Percentiles rank a stretch among this genome's conserved stretches.
phyloP scores from a whole-genome alignment of 2,329 filamentous ascomycete genomes.

The Ophiostoma angusticollis region DNA sequence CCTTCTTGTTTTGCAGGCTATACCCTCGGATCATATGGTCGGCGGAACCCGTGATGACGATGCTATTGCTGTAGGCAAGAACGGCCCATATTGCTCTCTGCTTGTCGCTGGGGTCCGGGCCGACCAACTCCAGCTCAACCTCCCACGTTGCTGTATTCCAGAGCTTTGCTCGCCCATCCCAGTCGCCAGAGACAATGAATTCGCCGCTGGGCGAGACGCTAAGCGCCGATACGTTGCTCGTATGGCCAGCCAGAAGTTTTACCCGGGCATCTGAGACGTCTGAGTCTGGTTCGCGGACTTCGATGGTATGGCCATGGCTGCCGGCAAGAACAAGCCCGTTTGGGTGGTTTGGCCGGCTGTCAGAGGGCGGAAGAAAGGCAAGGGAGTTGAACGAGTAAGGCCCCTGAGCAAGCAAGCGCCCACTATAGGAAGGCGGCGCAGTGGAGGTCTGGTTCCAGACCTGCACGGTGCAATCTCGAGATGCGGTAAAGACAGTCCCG shows the following conservation, averaged over 20 bases:
- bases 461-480: slow-evolving; percentile 81
- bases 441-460: slow-evolving; percentile 58
- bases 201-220: slow-evolving; percentile 61
- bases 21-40: slow-evolving; percentile 85
- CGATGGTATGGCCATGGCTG: slow-evolving; percentile 85
- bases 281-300: slow-evolving; percentile 63
- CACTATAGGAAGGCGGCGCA: slow-evolving; percentile 57
- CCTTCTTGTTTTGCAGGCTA: slow-evolving; percentile 40
- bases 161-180: slow-evolving; percentile 78
- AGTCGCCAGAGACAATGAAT: slow-evolving; percentile 80
- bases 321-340: slow-evolving; percentile 77
- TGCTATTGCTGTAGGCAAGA: slow-evolving; percentile 64
- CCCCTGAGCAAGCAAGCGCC: slow-evolving; percentile 65
- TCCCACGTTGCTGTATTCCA: slow-evolving; percentile 87
- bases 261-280: slow-evolving; percentile 65
- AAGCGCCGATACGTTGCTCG: slow-evolving; percentile 75
- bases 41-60: slow-evolving; percentile 81
- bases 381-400: slow-evolving; percentile 81
- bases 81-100: slow-evolving; percentile 72
- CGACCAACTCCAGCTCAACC: slow-evolving; percentile 54
- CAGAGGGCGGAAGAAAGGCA: slow-evolving; percentile 58
- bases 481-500: slow-evolving; percentile 63
- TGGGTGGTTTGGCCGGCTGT: slow-evolving; percentile 39
- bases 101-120: slow-evolving; percentile 26
- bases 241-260: slow-evolving; percentile 73